Percentiles rank a stretch among this genome's conserved stretches.
phyloP scores from a whole-genome alignment of 352 stramenopile species.

The Pythium dissimile region DNA sequence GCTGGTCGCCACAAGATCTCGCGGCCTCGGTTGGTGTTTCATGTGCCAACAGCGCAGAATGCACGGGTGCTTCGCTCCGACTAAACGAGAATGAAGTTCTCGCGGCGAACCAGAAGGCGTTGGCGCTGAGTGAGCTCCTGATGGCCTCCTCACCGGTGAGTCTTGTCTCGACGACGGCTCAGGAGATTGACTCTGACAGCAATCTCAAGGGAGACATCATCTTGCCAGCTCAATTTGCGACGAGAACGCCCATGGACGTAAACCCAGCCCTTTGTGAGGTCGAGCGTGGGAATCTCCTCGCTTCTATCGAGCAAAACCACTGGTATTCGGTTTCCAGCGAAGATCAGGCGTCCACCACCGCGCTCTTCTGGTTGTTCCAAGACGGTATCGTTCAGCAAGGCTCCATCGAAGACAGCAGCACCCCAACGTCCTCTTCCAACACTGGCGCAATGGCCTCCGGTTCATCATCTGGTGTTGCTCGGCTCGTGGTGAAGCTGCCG shows the following conservation, averaged over 20 bases:
- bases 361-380: constrained; percentile 24
- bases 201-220: constrained; percentile 20
- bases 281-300: constrained; percentile 18
- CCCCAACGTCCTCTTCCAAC: neutral
- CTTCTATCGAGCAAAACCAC: constrained; percentile 15
- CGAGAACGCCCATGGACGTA: neutral
- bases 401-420: neutral
- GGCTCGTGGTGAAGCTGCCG: constrained; percentile 13
- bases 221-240: constrained; percentile 1
- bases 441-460: neutral
- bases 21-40: neutral
- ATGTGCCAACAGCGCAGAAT: neutral
- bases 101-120: neutral
- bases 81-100: constrained; percentile 3
- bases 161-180: neutral
- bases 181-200: constrained; percentile 16
- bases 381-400: constrained; percentile 12
- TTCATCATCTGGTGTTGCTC: neutral
- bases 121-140: constrained; percentile 3
- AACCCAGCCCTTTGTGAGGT: constrained; percentile 10
- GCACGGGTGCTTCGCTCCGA: constrained; percentile 5
- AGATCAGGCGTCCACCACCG: neutral
- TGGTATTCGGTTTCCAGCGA: constrained; percentile 11
- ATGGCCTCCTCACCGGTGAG: neutral
- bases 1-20: neutral